phyloP scores from a whole-genome alignment of 2,329 filamentous ascomycete species.

The Neofusicoccum sp. region DNA sequence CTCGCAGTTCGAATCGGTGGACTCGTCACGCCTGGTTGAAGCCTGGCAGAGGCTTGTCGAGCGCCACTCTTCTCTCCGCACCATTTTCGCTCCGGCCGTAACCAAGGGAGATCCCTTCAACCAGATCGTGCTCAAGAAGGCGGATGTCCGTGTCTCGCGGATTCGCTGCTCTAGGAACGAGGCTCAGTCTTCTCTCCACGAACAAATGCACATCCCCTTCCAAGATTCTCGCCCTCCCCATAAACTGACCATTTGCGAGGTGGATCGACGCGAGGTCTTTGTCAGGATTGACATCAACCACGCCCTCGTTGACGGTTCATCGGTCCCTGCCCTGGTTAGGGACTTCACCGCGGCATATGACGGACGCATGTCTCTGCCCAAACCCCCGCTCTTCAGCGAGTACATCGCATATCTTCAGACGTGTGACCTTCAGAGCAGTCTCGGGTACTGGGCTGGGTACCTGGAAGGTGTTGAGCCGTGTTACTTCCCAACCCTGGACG shows the following conservation, averaged over 20 bases:
- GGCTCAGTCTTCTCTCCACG: constrained; percentile 20
- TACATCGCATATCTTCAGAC: constrained; percentile 36
- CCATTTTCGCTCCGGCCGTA: constrained; percentile 34
- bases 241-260: constrained; percentile 8
- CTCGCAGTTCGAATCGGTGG: constrained; percentile 18
- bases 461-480: constrained; percentile 41
- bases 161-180: constrained; percentile 15
- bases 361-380: constrained; percentile 33
- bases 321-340: constrained; percentile 48
- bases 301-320: constrained; percentile 52
- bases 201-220: constrained; percentile 22
- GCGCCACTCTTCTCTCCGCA: constrained; percentile 32
- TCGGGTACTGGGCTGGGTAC: constrained; percentile 39
- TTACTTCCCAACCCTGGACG: constrained; percentile 35
- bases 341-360: constrained; percentile 49
- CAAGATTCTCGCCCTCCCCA: constrained; percentile 42
- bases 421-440: constrained; percentile 6
- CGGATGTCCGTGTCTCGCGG: constrained; percentile 3
- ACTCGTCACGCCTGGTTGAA: constrained; percentile 30
- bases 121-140: constrained; percentile 27
- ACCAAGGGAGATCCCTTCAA: constrained; percentile 32
- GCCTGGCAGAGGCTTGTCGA: constrained; percentile 38
- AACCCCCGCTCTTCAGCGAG: constrained; percentile 35
- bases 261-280: neutral
- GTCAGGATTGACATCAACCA: constrained; percentile 51